Conservation (phyloP, 2,329 filamentous ascomycete species). For the Neofusicoccum umdonicola region DNA sequence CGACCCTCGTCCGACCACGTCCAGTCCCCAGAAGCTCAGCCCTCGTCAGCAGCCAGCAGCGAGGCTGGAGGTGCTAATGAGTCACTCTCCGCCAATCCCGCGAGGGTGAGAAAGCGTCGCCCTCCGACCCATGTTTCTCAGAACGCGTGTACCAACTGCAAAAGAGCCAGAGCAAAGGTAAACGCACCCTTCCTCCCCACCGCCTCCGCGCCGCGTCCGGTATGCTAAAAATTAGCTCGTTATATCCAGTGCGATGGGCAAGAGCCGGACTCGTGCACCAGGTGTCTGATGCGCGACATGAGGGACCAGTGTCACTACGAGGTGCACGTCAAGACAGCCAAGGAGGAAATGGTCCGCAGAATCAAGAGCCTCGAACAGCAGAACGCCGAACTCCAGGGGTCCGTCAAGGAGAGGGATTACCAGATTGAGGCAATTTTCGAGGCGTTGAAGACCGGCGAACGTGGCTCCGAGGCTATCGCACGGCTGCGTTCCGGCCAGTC, state of each 20-base stretch:
- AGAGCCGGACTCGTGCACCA: slow-evolving; percentile 23
- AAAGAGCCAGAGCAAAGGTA: slow-evolving; percentile 31
- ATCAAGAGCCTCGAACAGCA: slow-evolving; percentile 26
- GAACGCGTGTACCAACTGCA: slow-evolving; percentile 30
- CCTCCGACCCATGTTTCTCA: slow-evolving; percentile 26
- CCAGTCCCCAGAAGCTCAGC: slow-evolving; percentile 8
- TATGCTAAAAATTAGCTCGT: not conserved
- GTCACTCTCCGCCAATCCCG: not conserved
- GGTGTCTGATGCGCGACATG: slow-evolving; percentile 25
- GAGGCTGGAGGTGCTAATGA: slow-evolving; percentile 7
- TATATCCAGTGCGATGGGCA: slow-evolving; percentile 27
- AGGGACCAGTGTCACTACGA: slow-evolving; percentile 27
- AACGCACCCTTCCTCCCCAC: not conserved
- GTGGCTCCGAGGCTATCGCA: slow-evolving; percentile 23
- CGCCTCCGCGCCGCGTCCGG: not conserved
- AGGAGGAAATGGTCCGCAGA: slow-evolving; percentile 28
- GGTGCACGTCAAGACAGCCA: slow-evolving; percentile 29
- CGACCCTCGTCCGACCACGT: slow-evolving; percentile 18
- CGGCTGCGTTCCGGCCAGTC: slow-evolving; percentile 23
- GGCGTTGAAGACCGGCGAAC: slow-evolving; percentile 22
- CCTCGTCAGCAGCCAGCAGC: slow-evolving; percentile 11
- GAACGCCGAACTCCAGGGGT: slow-evolving; percentile 23
- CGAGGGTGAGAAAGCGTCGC: slow-evolving; percentile 16
- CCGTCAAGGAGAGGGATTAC: slow-evolving; percentile 19
- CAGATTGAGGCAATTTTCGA: slow-evolving; percentile 24